phyloP scores from a whole-genome alignment of 2,329 filamentous ascomycete species.

The Cordyceps cateniannulata region DNA sequence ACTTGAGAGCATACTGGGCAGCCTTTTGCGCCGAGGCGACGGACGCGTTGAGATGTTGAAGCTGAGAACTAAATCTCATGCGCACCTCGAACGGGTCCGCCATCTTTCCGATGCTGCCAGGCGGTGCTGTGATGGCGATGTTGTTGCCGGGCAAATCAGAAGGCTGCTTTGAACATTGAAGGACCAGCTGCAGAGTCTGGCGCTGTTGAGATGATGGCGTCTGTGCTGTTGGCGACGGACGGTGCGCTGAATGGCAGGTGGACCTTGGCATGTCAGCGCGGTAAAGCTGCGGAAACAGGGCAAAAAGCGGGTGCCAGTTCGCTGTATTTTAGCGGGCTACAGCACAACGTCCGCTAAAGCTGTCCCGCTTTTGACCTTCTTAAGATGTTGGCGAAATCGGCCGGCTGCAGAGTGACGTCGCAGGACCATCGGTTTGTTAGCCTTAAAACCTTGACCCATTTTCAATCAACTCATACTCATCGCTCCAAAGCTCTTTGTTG shows the following conservation, averaged over 20 bases:
- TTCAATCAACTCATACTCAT: conserved; percentile 5
- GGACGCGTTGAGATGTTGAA: conserved; percentile 86
- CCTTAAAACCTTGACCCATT: conserved; percentile 3
- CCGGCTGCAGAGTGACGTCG: conserved; percentile 1
- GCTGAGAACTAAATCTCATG: conserved; percentile 87
- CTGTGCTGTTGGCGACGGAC: neutral
- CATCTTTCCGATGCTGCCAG: conserved; percentile 31
- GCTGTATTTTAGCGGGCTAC: neutral
- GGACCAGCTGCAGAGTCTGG: neutral
- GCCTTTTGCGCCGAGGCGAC: conserved; percentile 86
- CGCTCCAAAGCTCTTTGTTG: conserved; percentile 13
- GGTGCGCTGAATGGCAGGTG: neutral
- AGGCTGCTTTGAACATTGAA: neutral
- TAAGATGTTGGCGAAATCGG: conserved; percentile 11
- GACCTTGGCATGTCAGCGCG: neutral
- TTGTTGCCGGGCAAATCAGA: neutral
- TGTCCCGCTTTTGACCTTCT: too few species aligned
- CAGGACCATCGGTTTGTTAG: neutral
- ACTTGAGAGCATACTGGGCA: conserved; percentile 89
- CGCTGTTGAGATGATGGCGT: neutral
- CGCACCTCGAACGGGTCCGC: conserved; percentile 94
- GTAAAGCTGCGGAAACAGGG: conserved; percentile 8
- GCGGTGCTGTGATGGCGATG: neutral
- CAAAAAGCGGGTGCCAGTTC: neutral
- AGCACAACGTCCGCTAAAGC: neutral